Percentiles rank a stretch among this genome's conserved stretches.
phyloP scores from a whole-genome alignment of 1,284 basidiomycete species.

The Tylopilus orsonianus region DNA sequence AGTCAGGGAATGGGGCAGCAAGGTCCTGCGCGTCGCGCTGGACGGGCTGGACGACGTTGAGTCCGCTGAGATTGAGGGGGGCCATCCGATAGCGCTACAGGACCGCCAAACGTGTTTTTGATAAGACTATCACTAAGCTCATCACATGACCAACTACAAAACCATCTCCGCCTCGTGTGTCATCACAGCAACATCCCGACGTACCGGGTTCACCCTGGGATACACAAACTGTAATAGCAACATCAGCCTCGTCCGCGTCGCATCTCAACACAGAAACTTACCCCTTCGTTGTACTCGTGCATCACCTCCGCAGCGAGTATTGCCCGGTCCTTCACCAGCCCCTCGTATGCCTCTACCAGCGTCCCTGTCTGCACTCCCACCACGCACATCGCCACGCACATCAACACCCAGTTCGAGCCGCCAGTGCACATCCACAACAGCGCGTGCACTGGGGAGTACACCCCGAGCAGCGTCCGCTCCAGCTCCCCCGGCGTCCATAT shows the following conservation, averaged over 20 bases:
- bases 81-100: slow-evolving; percentile 36
- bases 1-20: slow-evolving; percentile 63
- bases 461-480: slow-evolving; percentile 64
- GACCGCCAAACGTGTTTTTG: not conserved
- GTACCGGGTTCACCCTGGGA: slow-evolving; percentile 72
- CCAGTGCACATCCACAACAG: slow-evolving; percentile 71
- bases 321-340: slow-evolving; percentile 70
- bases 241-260: not conserved
- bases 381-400: slow-evolving; percentile 62
- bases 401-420: slow-evolving; percentile 72
- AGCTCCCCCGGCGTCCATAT: slow-evolving; percentile 77
- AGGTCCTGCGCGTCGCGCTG: slow-evolving; percentile 57
- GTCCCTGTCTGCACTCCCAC: slow-evolving; percentile 59
- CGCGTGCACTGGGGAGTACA: slow-evolving; percentile 77
- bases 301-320: slow-evolving; percentile 80
- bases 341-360: slow-evolving; percentile 45
- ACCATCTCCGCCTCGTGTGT: slow-evolving; percentile 81
- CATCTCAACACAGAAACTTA: slow-evolving; percentile 30
- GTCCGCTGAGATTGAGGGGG: slow-evolving; percentile 63
- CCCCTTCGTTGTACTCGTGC: slow-evolving; percentile 83
- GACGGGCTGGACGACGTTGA: slow-evolving; percentile 68
- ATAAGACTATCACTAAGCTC: slow-evolving; percentile 22
- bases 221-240: slow-evolving; percentile 66
- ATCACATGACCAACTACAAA: slow-evolving; percentile 22
- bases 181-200: slow-evolving; percentile 79